A percentile compares a stretch with the other conserved stretches of the same genome.
phyloP scores from a whole-genome alignment of 176 grass and related monocot genomes.

The Bothriochloa decipiens region DNA sequence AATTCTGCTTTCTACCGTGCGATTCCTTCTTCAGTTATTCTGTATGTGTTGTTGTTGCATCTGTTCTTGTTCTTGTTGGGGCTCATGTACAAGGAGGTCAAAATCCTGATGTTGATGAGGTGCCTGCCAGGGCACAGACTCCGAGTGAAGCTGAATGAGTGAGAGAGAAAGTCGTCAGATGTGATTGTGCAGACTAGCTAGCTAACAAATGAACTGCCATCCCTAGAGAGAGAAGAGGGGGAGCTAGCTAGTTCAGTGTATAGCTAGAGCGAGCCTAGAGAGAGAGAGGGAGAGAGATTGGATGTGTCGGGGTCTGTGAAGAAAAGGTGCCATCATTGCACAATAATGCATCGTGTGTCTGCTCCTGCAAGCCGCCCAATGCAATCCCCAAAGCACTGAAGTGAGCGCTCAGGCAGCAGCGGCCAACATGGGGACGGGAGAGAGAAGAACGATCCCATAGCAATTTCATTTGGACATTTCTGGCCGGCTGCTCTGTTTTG shows the following conservation, averaged over 20 bases:
- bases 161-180: neutral
- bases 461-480: slow-evolving; percentile 21
- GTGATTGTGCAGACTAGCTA: slow-evolving; percentile 21
- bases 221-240: slow-evolving; percentile 42
- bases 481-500: slow-evolving; percentile 26
- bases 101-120: neutral
- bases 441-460: neutral
- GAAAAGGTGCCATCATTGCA: slow-evolving; percentile 69
- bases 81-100: slow-evolving; percentile 2
- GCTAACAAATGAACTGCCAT: slow-evolving; percentile 24
- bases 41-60: neutral
- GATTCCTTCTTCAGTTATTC: neutral
- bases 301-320: slow-evolving; percentile 13
- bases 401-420: neutral
- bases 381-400: slow-evolving; percentile 21
- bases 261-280: slow-evolving; percentile 25
- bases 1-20: neutral
- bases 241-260: neutral
- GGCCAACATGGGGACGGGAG: neutral
- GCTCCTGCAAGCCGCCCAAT: slow-evolving; percentile 38
- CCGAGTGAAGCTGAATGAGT: neutral
- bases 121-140: slow-evolving; percentile 26
- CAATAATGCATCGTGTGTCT: slow-evolving; percentile 52
- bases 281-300: slow-evolving; percentile 9
- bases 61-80: slow-evolving; percentile 26